Base-by-base conservation (phyloP, 2,329 filamentous ascomycete species). In the Torrubiella hemipterigena region DNA sequence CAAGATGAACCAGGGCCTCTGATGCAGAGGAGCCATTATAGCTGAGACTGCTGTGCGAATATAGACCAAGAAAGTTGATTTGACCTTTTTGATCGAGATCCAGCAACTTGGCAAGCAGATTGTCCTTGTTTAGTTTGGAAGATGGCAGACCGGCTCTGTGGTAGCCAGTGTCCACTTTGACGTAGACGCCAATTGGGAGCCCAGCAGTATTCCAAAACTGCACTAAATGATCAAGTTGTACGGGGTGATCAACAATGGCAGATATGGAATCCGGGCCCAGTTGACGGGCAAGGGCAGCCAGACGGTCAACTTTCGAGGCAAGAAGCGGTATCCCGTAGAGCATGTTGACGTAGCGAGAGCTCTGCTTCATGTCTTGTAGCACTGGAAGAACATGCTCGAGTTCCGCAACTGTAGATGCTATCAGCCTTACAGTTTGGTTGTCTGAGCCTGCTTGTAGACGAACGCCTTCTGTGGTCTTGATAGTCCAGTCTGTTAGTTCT, bases 81-180 rank as follows among this genome's bases (percentile, higher is more conserved):
- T 38, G 35, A 0, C 36, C 37, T 0, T 27, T 15, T 0, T 13
- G 13, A 1, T 55, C 46, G 2, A 52, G 43, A 0, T 38, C 5
- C 0, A 61, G 44, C 0, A 59, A 49, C 4, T 27, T 29, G 4
- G 50, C 38, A 2, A 71, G 49, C 1, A 73, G 44, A 0, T 49
- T 39, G 12, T 42, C 40, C 13, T 54, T 50, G 15, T 54, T 49
- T 17, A 73, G 50, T 1, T 49, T 48, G 0, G 49, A 38, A 0
- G 67, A 61, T 1, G 57, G 51, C 0, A 78, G 45, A 1, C 76
- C 76, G 1, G 76, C 74, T 3, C 76, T 67, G 38, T 74, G 67
- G 42, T 77, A 74, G 1, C 75, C 75, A 0, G 71, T 72, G 38
- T 80, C 76, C 0, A 79, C 63, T 36, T 79, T 78, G 23, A 79